Conservation (phyloP, 2,329 filamentous ascomycete genomes). For the Ascochyta clinopodiicola region DNA sequence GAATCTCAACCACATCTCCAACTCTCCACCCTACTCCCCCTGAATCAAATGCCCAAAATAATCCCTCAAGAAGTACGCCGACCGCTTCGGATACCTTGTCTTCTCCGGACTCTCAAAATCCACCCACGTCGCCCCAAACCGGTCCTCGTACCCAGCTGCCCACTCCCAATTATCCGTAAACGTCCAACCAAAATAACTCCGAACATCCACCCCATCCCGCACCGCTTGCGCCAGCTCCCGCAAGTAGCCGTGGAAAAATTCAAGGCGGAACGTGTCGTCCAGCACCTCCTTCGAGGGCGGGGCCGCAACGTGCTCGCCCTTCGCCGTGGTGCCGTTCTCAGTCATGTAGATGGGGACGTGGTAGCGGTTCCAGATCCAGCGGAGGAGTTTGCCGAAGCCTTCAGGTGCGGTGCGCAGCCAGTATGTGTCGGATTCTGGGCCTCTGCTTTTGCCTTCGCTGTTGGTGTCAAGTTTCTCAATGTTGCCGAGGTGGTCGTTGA, state of each 20-base stretch:
- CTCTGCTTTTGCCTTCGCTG: constrained; percentile 42
- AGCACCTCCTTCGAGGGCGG: constrained; percentile 45
- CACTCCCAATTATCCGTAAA: constrained; percentile 55
- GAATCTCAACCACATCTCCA: too few species aligned
- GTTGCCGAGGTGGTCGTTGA: constrained; percentile 52
- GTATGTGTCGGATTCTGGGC: constrained; percentile 48
- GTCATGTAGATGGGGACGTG: constrained; percentile 53
- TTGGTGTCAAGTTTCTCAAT: constrained; percentile 43
- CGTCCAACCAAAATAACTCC: constrained; percentile 53
- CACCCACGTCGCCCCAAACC: constrained; percentile 53
- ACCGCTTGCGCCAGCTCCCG: constrained; percentile 49
- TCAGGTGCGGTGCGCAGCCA: constrained; percentile 51
- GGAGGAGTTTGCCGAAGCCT: constrained; percentile 43
- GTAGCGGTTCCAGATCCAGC: constrained; percentile 53
- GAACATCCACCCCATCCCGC: constrained; percentile 47
- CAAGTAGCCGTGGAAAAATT: constrained; percentile 51
- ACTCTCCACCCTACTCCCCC: neutral
- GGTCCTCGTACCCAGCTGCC: constrained; percentile 51
- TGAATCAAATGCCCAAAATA: constrained; percentile 11
- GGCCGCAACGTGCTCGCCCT: constrained; percentile 41
- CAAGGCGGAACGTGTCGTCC: constrained; percentile 49
- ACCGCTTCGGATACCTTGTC: constrained; percentile 48
- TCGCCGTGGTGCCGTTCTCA: constrained; percentile 50
- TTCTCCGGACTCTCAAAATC: constrained; percentile 49
- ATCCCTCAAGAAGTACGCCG: constrained; percentile 18